Percentiles rank a stretch among this genome's conserved stretches.
Evolutionary conservation across 1,284 basidiomycete genomes (phyloP).

Genomic region (Fomes fomentarius): DNA sequence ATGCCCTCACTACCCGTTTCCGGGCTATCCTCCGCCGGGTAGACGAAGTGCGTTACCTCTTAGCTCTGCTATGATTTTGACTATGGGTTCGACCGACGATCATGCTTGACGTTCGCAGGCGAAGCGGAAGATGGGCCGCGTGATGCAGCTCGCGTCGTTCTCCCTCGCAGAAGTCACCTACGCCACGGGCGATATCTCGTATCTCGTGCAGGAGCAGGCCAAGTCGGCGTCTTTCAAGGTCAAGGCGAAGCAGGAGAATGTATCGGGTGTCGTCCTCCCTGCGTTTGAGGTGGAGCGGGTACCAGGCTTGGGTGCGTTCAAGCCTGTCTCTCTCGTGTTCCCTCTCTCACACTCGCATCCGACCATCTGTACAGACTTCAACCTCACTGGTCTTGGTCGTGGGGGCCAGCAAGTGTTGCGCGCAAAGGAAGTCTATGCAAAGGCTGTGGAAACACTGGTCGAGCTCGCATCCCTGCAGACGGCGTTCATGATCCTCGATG

Average conservation of each 20-base stretch:
- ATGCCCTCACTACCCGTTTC: conserved; percentile 94
- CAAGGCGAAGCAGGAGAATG: conserved; percentile 96
- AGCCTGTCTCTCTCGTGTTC: background rate
- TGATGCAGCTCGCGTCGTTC: conserved; percentile 98
- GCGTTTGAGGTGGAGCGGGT: conserved; percentile 92
- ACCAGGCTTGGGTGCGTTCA: conserved; percentile 72
- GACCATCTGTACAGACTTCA: conserved; percentile 74
- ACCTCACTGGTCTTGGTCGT: conserved; percentile 95
- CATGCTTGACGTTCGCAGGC: conserved; percentile 55
- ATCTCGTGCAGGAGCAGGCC: conserved; percentile 91
- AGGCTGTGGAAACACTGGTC: conserved; percentile 95
- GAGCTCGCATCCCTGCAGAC: conserved; percentile 97
- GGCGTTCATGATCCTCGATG: conserved; percentile 98
- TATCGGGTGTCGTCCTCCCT: conserved; percentile 96
- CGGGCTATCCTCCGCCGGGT: conserved; percentile 89
- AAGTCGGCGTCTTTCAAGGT: conserved; percentile 94
- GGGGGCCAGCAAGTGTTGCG: conserved; percentile 97
- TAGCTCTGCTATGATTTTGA: background rate
- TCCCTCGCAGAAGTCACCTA: conserved; percentile 99
- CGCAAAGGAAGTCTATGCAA: conserved; percentile 94
- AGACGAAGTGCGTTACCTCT: conserved; percentile 74
- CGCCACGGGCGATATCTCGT: conserved; percentile 96
- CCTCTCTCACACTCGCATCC: background rate
- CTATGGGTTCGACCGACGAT: background rate
- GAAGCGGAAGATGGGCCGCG: conserved; percentile 98